Evolutionary conservation across 179 eudicot genomes (phyloP), one percentile per base, ranked within the genome.

Genomic region (Corrigiola litoralis): DNA sequence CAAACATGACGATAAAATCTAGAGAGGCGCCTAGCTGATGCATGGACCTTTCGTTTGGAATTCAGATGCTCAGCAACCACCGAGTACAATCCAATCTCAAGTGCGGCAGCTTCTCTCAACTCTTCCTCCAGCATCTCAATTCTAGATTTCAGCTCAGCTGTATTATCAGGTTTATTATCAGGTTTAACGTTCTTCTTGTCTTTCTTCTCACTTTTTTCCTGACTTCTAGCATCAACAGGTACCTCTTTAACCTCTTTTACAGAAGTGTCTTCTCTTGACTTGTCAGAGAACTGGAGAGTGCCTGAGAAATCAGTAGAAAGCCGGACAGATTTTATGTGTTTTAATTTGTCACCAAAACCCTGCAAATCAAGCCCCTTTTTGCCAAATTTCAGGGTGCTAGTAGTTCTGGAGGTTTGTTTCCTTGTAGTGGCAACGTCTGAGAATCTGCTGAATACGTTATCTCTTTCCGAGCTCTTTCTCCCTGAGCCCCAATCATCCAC

Each of bases 31-130:
- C 96, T 75, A 64, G 98, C 96, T 5, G 98, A 82, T 41, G 96
- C 84, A 71, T 92, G 98, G 32, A 89, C 92, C 74, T 87, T 92
- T 68, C 84, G 79, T 52, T 70, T 82, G n/a, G 98, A 92, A 73
- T 88, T 82, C 16, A 85, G 72, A 73, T 92, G 98, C 75, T 92
- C 96, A 5, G 92, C 84, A 17, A 77, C 81, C 18, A 89, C 75
- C 2, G 98, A 85, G 67, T 87, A 92, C 14, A 92, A 76, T 38
- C 84, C 81, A 45, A 86, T 77, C 75, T 92, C 98, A 63, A 82
- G 52, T 40, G 82, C 79, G 52, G 98, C 98, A 27, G 92, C 75
- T 79, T 89, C 96, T 72, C 81, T 89, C 80, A 92, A 54, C 71
- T 92, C 98, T 60, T 84, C 92, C 64, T 92, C 89, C 21, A 92